Percentiles rank a stretch among this genome's conserved stretches.
phyloP scores from a whole-genome alignment of 306 rosid species.

The Glycyrrhiza uralensis region DNA sequence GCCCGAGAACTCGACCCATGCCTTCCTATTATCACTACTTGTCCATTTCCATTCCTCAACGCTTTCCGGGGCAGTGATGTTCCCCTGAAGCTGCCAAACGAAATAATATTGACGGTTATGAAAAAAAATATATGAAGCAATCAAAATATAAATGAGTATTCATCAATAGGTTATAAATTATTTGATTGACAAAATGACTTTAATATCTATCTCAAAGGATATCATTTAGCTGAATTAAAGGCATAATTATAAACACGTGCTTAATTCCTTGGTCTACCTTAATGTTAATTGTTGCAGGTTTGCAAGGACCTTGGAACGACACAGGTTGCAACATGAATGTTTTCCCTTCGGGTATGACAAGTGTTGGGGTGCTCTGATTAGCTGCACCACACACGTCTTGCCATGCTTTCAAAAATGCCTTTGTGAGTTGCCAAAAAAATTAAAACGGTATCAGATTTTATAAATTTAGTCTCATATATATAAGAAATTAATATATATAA shows the following conservation, averaged over 20 bases:
- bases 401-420: conserved; percentile 65
- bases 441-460: background rate
- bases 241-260: too few species aligned
- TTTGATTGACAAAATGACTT: too few species aligned
- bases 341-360: conserved; percentile 35
- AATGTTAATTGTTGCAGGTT: conserved; percentile 15
- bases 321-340: conserved; percentile 42
- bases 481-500: background rate
- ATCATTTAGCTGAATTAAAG: too few species aligned
- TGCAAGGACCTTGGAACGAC: conserved; percentile 54
- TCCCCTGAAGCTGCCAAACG: conserved; percentile 32
- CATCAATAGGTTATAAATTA: too few species aligned
- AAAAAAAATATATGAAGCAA: background rate
- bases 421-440: background rate
- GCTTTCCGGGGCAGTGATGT: conserved; percentile 24
- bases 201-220: too few species aligned
- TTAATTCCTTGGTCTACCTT: too few species aligned
- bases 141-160: background rate
- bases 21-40: background rate
- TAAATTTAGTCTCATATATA: background rate
- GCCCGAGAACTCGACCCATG: conserved; percentile 20
- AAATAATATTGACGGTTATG: background rate
- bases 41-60: conserved; percentile 24
- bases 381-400: conserved; percentile 27
- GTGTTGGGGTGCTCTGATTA: conserved; percentile 23